Conservation (phyloP, 345 rosid species). For the Garcia nutans region DNA sequence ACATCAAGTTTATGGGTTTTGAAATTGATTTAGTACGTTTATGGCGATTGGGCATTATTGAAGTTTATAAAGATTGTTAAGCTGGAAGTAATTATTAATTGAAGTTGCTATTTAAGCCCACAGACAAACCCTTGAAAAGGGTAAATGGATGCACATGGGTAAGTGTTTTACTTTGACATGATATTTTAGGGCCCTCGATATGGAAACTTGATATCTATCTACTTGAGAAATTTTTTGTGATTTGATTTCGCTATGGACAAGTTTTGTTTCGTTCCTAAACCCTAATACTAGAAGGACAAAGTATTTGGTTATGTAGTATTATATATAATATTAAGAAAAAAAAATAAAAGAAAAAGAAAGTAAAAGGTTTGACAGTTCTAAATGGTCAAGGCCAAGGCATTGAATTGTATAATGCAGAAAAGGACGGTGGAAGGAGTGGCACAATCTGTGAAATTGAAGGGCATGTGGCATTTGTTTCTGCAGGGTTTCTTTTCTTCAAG, state of each 20-base stretch:
- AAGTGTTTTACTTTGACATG: conserved; percentile 10
- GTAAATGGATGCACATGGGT: conserved; percentile 30
- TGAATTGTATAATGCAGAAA: too few relatives aligned
- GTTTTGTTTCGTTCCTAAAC: not conserved
- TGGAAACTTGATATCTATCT: not conserved
- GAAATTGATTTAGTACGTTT: too few relatives aligned
- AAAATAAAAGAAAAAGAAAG: too few relatives aligned
- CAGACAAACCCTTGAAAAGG: not conserved
- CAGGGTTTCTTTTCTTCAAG: not conserved
- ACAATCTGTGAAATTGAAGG: conserved; percentile 1
- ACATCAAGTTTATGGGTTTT: not conserved
- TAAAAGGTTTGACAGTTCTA: too few relatives aligned
- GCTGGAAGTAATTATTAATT: not conserved
- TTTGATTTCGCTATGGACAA: too few relatives aligned
- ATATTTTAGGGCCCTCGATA: conserved; percentile 3
- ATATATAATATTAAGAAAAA: too few relatives aligned
- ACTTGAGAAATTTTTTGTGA: too few relatives aligned
- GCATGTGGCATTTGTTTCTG: conserved; percentile 5
- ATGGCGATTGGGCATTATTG: not conserved
- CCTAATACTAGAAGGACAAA: not conserved
- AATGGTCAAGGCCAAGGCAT: too few relatives aligned
- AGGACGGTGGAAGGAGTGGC: not conserved
- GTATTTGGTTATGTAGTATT: too few relatives aligned
- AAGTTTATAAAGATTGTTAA: not conserved
- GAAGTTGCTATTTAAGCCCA: not conserved